A percentile compares a stretch with the other conserved stretches of the same genome.
Conservation (phyloP, 331 rosid genomes). For the Pyrus hybrid region DNA sequence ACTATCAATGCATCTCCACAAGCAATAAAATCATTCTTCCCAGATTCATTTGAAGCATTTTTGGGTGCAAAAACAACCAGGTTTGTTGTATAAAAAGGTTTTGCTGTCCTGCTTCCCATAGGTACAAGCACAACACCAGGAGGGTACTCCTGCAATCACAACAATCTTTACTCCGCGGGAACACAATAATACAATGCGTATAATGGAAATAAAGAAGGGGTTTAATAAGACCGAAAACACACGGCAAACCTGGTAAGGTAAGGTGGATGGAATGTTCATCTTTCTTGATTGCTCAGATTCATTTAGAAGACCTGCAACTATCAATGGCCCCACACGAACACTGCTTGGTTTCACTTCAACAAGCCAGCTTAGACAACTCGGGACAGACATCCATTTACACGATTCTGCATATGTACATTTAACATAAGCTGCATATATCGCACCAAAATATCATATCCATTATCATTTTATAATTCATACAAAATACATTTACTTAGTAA, state of each 20-base stretch:
- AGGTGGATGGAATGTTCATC: constrained; percentile 31
- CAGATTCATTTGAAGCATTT: constrained; percentile 19
- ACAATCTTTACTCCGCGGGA: constrained; percentile 3
- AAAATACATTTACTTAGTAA: too few species aligned
- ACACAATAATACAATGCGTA: background rate
- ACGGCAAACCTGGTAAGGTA: constrained; percentile 49
- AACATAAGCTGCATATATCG: background rate
- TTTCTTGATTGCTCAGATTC: constrained; percentile 30
- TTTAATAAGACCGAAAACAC: background rate
- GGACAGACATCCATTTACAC: constrained; percentile 58
- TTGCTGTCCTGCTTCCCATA: constrained; percentile 63
- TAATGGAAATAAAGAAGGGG: background rate
- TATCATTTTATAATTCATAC: background rate
- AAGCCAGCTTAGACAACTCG: constrained; percentile 57
- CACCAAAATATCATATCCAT: background rate
- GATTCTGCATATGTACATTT: constrained; percentile 30
- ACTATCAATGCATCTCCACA: constrained; percentile 79
- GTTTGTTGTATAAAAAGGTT: constrained; percentile 72
- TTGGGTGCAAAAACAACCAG: constrained; percentile 71
- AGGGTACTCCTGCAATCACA: constrained; percentile 66
- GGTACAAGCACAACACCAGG: constrained; percentile 69
- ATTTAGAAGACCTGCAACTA: constrained; percentile 49
- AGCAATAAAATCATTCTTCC: constrained; percentile 34
- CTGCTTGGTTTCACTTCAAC: constrained; percentile 46
- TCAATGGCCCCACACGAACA: constrained; percentile 61